Evolutionary conservation across 2,329 filamentous ascomycete species (phyloP), one percentile per base, ranked within the genome.

Genomic region (Aspergillus quadrilineatus): DNA sequence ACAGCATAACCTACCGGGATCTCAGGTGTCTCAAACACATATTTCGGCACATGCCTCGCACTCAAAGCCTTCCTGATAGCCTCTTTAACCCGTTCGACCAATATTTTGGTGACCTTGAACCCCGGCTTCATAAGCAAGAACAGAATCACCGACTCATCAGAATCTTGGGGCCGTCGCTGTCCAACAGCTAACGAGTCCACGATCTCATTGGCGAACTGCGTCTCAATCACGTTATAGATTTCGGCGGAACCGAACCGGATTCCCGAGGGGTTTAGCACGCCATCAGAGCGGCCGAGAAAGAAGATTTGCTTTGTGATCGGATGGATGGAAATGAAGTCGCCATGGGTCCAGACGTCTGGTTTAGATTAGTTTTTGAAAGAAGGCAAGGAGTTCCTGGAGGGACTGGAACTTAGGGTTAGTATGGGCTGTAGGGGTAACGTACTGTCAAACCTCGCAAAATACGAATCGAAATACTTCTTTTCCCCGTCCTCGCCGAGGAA

Each of bases 201-300:
- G 3, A 94, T 75, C 49, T 80, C 76, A 14, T 82, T 78, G 0
- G 83, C 76, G 60, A 93, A 92, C 43, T 82, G 63, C 29, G 66
- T 67, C 50, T 74, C 73, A 3, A 93, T 72, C 1, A 92, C 87
- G 8, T 82, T 82, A 72, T 94, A 95, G 41, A 94, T 88, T 71
- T 94, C 90, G 0, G 88, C 85, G 5, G 85, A 89, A 0, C 90
- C 90, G 66, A 94, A 95, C 0, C 90, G 81, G n/a, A 94, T 85
- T 0, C 90, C 90, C 8, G 82, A 86, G 0, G 90, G 90, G 68
- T 94, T 94, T 45, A 94, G 74, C 6, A 94, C 89, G 8, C 90
- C 90, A 66, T 94, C 90, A 3, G 81, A 67, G 28, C 70, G 66
- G 15, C 72, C 72, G 30, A 70, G 66, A 55, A 74, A 69, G 49